Base-by-base conservation (phyloP, 306 rosid genomes). In the Vigna trinervia region DNA sequence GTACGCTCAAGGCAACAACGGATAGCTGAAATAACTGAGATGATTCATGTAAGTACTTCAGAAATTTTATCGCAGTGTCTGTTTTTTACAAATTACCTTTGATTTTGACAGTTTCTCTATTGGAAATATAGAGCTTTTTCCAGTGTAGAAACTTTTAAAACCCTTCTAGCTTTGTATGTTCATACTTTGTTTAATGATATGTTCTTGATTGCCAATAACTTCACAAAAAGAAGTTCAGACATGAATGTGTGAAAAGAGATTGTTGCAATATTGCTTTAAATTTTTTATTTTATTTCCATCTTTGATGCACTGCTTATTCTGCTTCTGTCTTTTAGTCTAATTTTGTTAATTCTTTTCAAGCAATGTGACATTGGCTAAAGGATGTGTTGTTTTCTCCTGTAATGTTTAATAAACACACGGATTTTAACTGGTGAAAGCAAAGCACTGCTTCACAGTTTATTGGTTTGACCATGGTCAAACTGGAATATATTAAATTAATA, bases 1-100 rank as follows among this genome's bases (percentile, higher is more conserved):
- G 71, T 90, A 74, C 97, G 98, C 1, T 80, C 83, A 15, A 92
- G 95, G 78, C 98, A 94, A 41, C 98, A 89, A 75, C 79, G 90
- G 77, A 85, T 94, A 71, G 98, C 98, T 59, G 98, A 94, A 89
- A 91, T 94, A 60, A 90, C 98, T 69, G 98, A 94, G 87, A 94
- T 94, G 98, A 92, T 94, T 78, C 98, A 94, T 88, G 98, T 94
- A 15, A 84, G 98, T 88, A 75, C 80, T 83, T 77, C 56, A 82
- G 32, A 54, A 81, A 62, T 14, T 68, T 50, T 71, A 66, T 48
- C 72, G 30, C 61, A 7, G 45, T 39, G 45, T 39, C 11, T 39
- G 10, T 39, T 39, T 39, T 30, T 8, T 0, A 39, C 45, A 39
- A 39, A 8, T 8, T 39, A 39, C 0, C 7, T 7, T 6, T 39